Base-by-base conservation (phyloP, 768 basidiomycete genomes). In the Phylloporus sp. region DNA sequence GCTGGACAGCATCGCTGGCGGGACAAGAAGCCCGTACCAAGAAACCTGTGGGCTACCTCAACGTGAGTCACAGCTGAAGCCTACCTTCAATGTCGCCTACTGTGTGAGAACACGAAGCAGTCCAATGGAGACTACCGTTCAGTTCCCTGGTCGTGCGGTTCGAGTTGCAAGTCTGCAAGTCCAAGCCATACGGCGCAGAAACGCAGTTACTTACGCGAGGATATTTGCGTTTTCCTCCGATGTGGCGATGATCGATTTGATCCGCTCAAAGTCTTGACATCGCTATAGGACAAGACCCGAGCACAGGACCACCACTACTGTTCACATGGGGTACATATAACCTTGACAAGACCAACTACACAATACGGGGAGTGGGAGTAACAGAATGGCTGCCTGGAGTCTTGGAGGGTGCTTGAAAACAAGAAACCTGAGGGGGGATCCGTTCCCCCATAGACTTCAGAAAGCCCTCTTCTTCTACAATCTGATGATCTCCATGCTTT, bases 21-120 rank as follows among this genome's bases (percentile, higher is more conserved):
- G 58, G 27, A 32, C 22, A 35, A 45, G 34, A 34, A 54, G 31
- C 47, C 56, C 52, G 56, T 29, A 28, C 10, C 6, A 4, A 15
- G 38, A 38, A 48, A 47, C 15, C 4, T 13, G 20, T 23, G 24
- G 18, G 12, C 15, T 6, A 44, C 43, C 28, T 23, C 18, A 39
- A 39, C n/a, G n/a, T n/a, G n/a, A 5, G 9, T 39, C 10, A 39
- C 38, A 20, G n/a, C n/a, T n/a, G 38, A 23, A 11, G 23, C 38
- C 7, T 22, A 39, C 38, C 10, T 23, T 12, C 5, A 32, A 34
- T 15, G 22, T 13, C 13, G 5, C 22, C 5, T n/a, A n/a, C n/a
- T n/a, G n/a, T n/a, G n/a, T n/a, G n/a, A n/a, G n/a, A n/a, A n/a
- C n/a, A n/a, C n/a, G n/a, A n/a, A n/a, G n/a, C n/a, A n/a, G n/a